phyloP scores from a whole-genome alignment of 345 rosid species.

The Passiflora organensis region DNA sequence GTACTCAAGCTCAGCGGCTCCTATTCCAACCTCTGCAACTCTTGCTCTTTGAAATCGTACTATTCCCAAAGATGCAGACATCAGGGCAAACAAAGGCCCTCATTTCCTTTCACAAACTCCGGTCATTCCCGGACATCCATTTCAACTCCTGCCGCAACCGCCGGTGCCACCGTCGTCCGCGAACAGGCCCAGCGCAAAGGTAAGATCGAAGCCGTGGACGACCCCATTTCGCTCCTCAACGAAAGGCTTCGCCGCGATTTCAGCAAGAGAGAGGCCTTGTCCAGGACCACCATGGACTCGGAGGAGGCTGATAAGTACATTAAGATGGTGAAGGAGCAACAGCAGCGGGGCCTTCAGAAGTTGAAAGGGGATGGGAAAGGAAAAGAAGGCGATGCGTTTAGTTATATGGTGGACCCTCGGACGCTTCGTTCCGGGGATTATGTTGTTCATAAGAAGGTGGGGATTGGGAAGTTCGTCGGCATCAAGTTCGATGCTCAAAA shows the following conservation, averaged over 20 bases:
- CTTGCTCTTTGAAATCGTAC: slow-evolving; percentile 25
- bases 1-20: slow-evolving; percentile 25
- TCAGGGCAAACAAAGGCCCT: slow-evolving; percentile 3
- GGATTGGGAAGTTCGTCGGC: slow-evolving; percentile 82
- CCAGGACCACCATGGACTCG: slow-evolving; percentile 56
- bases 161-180: slow-evolving; percentile 23
- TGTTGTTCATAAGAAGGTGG: slow-evolving; percentile 93
- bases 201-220: slow-evolving; percentile 39
- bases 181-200: slow-evolving; percentile 24
- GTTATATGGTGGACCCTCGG: slow-evolving; percentile 87
- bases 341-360: slow-evolving; percentile 83
- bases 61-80: slow-evolving; percentile 16
- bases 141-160: slow-evolving; percentile 23
- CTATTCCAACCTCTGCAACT: slow-evolving; percentile 8
- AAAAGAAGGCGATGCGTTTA: slow-evolving; percentile 38
- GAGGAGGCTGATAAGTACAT: slow-evolving; percentile 86
- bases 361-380: slow-evolving; percentile 55
- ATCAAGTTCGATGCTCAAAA: slow-evolving; percentile 69
- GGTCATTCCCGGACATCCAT: slow-evolving; percentile 33
- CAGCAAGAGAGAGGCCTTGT: slow-evolving; percentile 44
- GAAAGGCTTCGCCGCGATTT: slow-evolving; percentile 70
- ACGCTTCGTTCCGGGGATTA: slow-evolving; percentile 67
- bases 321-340: slow-evolving; percentile 74
- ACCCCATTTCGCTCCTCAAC: slow-evolving; percentile 66
- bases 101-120: slow-evolving; percentile 32